Conservation (phyloP, 495 filamentous ascomycete species). For the Podospora pseudoanserina region DNA sequence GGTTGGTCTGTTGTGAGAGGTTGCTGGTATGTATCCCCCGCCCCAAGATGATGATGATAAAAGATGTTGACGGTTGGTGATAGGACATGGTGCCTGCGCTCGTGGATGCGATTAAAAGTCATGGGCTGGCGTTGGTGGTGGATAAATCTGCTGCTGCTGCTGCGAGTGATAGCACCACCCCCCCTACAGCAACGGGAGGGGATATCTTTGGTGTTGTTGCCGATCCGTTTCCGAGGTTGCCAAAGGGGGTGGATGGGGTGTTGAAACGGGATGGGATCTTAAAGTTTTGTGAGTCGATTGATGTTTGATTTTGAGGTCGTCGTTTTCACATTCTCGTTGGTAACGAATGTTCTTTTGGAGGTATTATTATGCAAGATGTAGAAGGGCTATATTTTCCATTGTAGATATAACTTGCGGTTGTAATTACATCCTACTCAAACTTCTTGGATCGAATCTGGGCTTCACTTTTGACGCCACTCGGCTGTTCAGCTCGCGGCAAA, state of each 20-base stretch:
- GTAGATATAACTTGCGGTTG: too few relatives aligned
- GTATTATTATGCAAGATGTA: too few relatives aligned
- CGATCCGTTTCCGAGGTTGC: slow-evolving; percentile 47
- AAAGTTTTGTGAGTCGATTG: slow-evolving; percentile 89
- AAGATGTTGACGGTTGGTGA: slow-evolving; percentile 42
- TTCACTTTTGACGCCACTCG: too few relatives aligned
- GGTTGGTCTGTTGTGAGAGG: slow-evolving; percentile 80
- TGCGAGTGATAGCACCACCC: neutral
- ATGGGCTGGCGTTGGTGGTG: slow-evolving; percentile 87
- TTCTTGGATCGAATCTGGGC: too few relatives aligned
- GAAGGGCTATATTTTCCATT: too few relatives aligned
- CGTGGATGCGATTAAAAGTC: slow-evolving; percentile 86
- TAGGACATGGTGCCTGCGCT: slow-evolving; percentile 91
- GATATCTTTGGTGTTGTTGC: slow-evolving; percentile 13
- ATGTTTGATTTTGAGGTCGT: slow-evolving; percentile 57
- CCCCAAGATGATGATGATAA: neutral
- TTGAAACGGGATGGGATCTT: slow-evolving; percentile 81
- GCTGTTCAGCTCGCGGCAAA: too few relatives aligned
- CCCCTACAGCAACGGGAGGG: slow-evolving; percentile 16
- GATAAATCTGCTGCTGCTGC: slow-evolving; percentile 54
- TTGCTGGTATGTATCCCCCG: slow-evolving; percentile 62
- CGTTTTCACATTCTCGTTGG: too few relatives aligned
- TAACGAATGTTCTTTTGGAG: too few relatives aligned
- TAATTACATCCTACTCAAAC: too few relatives aligned
- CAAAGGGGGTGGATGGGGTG: slow-evolving; percentile 77